Evolutionary conservation across 2,329 filamentous ascomycete genomes (phyloP).

Genomic region (Talaromyces marneffei): DNA sequence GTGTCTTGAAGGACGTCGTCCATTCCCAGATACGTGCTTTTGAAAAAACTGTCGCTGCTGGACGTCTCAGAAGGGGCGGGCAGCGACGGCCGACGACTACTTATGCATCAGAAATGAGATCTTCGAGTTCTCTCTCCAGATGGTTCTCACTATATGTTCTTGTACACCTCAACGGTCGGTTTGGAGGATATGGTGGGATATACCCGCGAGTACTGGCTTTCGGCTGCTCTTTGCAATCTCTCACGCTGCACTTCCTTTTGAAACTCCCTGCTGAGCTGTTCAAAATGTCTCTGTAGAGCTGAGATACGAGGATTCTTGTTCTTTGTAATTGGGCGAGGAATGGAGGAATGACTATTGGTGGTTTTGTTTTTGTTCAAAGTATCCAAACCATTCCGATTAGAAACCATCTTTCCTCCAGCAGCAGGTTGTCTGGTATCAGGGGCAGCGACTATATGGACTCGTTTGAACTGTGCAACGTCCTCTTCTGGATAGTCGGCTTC

Average conservation of each 20-base stretch:
- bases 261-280: slow-evolving; percentile 92
- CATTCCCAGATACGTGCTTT: background rate
- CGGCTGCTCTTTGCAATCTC: slow-evolving; percentile 70
- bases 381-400: slow-evolving; percentile 63
- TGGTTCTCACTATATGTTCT: slow-evolving; percentile 71
- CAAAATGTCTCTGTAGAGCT: slow-evolving; percentile 89
- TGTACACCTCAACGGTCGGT: slow-evolving; percentile 92
- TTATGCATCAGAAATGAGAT: slow-evolving; percentile 29
- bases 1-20: no score
- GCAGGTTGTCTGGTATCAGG: background rate
- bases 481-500: background rate
- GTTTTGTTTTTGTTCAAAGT: slow-evolving; percentile 56
- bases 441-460: background rate
- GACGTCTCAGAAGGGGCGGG: background rate
- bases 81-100: background rate
- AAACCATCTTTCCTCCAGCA: slow-evolving; percentile 64
- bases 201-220: slow-evolving; percentile 67
- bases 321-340: slow-evolving; percentile 78
- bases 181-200: slow-evolving; percentile 90
- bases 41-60: background rate
- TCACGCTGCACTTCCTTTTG: slow-evolving; percentile 89
- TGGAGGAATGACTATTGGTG: slow-evolving; percentile 59
- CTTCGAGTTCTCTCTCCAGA: slow-evolving; percentile 58
- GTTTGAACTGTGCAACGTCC: background rate
- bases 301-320: slow-evolving; percentile 74